Conservation (phyloP, 805 yeast species). For the Ogataea degrootiae region DNA sequence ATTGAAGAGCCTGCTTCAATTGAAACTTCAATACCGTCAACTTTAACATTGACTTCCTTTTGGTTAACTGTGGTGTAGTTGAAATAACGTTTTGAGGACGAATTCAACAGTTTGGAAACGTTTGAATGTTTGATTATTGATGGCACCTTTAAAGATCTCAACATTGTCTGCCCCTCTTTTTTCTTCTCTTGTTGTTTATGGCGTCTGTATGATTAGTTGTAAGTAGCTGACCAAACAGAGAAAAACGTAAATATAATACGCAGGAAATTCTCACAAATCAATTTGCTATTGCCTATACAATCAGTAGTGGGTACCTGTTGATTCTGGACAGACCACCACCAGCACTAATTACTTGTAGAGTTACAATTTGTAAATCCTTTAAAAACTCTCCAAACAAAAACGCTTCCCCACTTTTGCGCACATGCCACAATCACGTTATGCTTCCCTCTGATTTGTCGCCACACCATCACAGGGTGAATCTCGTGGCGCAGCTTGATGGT, state of each 20-base stretch:
- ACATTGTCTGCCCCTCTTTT: constrained; percentile 3
- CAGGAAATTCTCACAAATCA: too few species aligned
- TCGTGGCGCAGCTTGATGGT: neutral
- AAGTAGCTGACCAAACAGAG: too few species aligned
- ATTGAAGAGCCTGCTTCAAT: constrained; percentile 85
- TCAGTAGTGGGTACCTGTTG: neutral
- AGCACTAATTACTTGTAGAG: neutral
- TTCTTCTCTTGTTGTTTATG: neutral
- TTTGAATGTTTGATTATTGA: neutral
- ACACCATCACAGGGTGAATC: too few species aligned
- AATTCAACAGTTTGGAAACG: neutral
- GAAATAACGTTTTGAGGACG: constrained; percentile 10
- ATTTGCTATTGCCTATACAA: too few species aligned
- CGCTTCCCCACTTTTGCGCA: constrained; percentile 1
- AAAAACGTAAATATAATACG: neutral
- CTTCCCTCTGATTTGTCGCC: neutral
- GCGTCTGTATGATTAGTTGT: neutral
- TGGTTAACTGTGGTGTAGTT: constrained; percentile 1
- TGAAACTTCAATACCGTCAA: constrained; percentile 70
- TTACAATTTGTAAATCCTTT: neutral
- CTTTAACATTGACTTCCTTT: constrained; percentile 33
- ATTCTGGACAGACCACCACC: neutral
- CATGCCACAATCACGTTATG: neutral
- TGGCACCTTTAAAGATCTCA: neutral
- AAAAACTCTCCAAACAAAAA: neutral